These are phyloP conservation scores for Coemansia sp. DNA, from an alignment of 192 early-diverging fungal species.

Conservation along the genomic window DNA sequence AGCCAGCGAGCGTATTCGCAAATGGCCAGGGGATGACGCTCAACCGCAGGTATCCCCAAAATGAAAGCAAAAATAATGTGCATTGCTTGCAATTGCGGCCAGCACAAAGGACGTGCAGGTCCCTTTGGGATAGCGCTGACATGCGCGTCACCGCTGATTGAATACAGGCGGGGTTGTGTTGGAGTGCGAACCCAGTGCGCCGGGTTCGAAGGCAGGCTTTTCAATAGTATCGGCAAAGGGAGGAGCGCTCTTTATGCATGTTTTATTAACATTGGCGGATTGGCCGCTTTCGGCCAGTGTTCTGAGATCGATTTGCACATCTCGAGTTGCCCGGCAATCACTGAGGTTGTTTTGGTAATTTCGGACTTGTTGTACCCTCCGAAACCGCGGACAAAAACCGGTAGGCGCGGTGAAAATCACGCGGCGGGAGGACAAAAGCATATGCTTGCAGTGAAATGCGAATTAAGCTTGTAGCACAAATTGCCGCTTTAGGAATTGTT, in stretches of 20 bases:
- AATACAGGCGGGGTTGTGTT: too few species aligned
- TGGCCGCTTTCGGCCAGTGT: neutral
- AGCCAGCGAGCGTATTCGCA: too few species aligned
- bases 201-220: neutral
- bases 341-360: conserved; percentile 2
- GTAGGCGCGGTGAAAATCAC: neutral
- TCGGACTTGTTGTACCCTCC: neutral
- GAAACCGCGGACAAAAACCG: neutral
- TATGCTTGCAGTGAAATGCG: neutral
- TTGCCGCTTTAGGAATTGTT: conserved; percentile 8
- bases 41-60: too few species aligned
- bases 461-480: conserved; percentile 5
- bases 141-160: too few species aligned
- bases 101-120: too few species aligned
- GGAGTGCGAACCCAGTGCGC: too few species aligned
- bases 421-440: neutral
- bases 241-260: neutral
- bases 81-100: too few species aligned
- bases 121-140: too few species aligned
- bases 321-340: conserved; percentile 1
- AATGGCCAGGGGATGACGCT: too few species aligned
- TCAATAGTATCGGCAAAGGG: neutral
- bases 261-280: conserved; percentile 2
- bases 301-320: conserved; percentile 4
- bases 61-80: too few species aligned